phyloP scores from a whole-genome alignment of 176 grass and related monocot species.

The Cocos nucifera region DNA sequence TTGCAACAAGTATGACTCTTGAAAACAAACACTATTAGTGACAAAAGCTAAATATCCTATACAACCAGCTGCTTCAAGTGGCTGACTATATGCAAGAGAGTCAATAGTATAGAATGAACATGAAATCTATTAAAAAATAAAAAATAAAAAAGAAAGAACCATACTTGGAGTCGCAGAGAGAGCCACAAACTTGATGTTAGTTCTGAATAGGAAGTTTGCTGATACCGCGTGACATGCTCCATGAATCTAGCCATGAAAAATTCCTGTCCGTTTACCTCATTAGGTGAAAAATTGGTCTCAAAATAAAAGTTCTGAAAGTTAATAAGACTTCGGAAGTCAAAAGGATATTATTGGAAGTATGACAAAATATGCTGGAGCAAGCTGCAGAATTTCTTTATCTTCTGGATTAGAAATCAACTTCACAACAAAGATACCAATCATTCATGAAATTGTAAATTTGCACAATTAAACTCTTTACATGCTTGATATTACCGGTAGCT shows the following conservation, averaged over 20 bases:
- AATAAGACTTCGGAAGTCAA: too few relatives aligned
- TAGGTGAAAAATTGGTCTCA: constrained; percentile 19
- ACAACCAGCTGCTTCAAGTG: too few relatives aligned
- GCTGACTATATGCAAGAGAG: too few relatives aligned
- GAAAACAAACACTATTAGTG: constrained; percentile 9
- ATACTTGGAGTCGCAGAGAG: constrained; percentile 81
- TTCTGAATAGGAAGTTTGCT: constrained; percentile 88
- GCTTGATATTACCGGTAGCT: too few relatives aligned
- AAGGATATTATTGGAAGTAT: too few relatives aligned
- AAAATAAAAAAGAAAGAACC: neutral
- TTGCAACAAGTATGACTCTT: neutral
- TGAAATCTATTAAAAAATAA: constrained; percentile 9
- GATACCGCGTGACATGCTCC: constrained; percentile 58
- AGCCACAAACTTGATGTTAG: constrained; percentile 79
- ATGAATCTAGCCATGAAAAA: constrained; percentile 68
- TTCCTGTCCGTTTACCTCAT: constrained; percentile 37
- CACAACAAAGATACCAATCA: too few relatives aligned
- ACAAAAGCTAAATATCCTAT: neutral
- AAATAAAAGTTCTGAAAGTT: constrained; percentile 12
- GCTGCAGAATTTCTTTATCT: too few relatives aligned
- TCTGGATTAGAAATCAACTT: too few relatives aligned
- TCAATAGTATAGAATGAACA: too few relatives aligned
- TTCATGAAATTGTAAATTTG: too few relatives aligned
- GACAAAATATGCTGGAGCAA: too few relatives aligned
- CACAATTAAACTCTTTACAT: too few relatives aligned